phyloP scores from a whole-genome alignment of 306 rosid species.

The Parietaria judaica region DNA sequence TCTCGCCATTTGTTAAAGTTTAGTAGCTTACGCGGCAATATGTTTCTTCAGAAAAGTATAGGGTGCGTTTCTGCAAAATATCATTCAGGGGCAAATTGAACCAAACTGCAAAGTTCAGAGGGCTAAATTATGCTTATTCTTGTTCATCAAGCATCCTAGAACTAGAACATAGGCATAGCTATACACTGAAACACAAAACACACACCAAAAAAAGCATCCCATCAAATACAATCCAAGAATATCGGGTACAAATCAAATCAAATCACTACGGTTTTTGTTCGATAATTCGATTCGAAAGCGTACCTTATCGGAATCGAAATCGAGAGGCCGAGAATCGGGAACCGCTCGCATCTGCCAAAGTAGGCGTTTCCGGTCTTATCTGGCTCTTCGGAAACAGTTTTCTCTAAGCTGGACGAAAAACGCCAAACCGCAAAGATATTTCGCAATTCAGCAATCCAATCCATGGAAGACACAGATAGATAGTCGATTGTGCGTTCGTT shows the following conservation, averaged over 20 bases:
- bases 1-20: no score
- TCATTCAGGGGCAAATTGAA: no score
- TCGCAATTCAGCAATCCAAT: background rate
- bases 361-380: constrained; percentile 61
- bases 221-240: background rate
- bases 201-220: background rate
- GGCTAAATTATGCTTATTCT: no score
- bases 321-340: constrained; percentile 25
- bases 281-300: background rate
- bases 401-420: constrained; percentile 50
- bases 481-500: background rate
- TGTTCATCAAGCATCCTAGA: no score
- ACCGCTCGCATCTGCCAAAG: constrained; percentile 61
- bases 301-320: constrained; percentile 30
- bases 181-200: background rate
- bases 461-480: background rate
- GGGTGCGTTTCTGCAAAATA: no score
- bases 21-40: no score
- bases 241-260: background rate
- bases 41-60: no score
- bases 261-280: no score
- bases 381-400: constrained; percentile 62
- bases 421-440: background rate
- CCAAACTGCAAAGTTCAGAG: no score
- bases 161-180: background rate